Percentiles rank a stretch among this genome's conserved stretches.
These are phyloP conservation scores for Arthrobotrys iridis DNA, from an alignment of 2,329 filamentous ascomycete genomes.

Conservation along the genomic window DNA sequence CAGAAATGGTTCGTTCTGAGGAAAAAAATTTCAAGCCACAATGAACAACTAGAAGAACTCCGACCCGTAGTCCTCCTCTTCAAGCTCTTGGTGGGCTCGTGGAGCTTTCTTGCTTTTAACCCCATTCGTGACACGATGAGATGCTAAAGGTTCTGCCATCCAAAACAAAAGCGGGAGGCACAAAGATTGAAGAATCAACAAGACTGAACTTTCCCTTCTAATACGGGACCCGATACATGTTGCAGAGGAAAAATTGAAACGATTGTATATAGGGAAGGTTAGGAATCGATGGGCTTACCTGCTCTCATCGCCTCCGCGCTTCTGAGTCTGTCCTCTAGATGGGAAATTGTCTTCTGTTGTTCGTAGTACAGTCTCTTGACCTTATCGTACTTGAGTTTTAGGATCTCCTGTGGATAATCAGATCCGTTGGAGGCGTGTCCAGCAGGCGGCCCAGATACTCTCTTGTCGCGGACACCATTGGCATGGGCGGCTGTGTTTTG, in stretches of 20 bases:
- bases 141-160: conserved; percentile 51
- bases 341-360: conserved; percentile 51
- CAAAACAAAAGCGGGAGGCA: conserved; percentile 32
- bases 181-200: conserved; percentile 41
- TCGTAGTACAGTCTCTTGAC: conserved; percentile 54
- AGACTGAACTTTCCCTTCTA: conserved; percentile 26
- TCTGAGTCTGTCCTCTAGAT: conserved; percentile 41
- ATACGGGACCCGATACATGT: background rate
- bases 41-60: conserved; percentile 44
- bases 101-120: conserved; percentile 32
- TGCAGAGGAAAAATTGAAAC: conserved; percentile 1
- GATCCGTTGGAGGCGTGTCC: conserved; percentile 42
- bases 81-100: conserved; percentile 8
- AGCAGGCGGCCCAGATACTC: conserved; percentile 29
- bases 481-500: conserved; percentile 12
- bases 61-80: conserved; percentile 31
- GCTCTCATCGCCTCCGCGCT: conserved; percentile 40
- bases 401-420: conserved; percentile 50
- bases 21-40: conserved; percentile 12
- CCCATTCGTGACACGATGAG: conserved; percentile 47
- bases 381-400: conserved; percentile 54
- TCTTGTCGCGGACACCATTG: conserved; percentile 49
- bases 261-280: background rate
- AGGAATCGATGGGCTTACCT: conserved; percentile 50
- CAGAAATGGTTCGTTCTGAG: conserved; percentile 10